A percentile compares a stretch with the other conserved stretches of the same genome.
Conservation (phyloP, 176 grass and related monocot species). For the Pontederia crassipes region DNA sequence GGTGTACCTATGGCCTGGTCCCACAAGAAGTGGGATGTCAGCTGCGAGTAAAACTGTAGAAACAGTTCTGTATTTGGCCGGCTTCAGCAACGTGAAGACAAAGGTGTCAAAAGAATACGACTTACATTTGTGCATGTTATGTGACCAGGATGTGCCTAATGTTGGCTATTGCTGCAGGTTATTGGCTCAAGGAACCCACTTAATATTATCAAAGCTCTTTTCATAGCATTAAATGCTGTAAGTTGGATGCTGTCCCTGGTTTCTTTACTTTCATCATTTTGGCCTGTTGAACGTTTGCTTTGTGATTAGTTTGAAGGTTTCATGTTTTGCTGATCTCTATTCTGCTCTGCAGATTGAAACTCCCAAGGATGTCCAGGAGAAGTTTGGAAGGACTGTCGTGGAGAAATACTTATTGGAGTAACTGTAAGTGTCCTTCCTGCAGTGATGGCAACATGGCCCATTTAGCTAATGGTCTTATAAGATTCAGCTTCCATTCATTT, state of each 20-base stretch:
- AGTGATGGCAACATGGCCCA: no score
- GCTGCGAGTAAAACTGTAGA: constrained; percentile 64
- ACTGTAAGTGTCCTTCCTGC: no score
- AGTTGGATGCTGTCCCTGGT: constrained; percentile 12
- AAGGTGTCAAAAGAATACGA: constrained; percentile 33
- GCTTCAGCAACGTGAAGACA: constrained; percentile 79
- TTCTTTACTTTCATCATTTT: not conserved
- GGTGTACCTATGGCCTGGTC: constrained; percentile 91
- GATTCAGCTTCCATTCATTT: no score
- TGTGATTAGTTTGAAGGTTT: not conserved
- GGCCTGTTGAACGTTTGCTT: not conserved
- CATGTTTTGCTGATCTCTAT: not conserved
- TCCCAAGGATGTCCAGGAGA: constrained; percentile 87
- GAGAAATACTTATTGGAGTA: constrained; percentile 67
- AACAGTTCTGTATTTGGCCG: constrained; percentile 70
- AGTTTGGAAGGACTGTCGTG: constrained; percentile 89
- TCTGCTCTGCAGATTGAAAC: constrained; percentile 61
- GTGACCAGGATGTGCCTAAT: not conserved
- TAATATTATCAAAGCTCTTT: constrained; percentile 86
- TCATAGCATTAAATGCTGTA: constrained; percentile 89
- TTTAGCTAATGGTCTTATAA: no score
- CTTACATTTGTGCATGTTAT: not conserved
- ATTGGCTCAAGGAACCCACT: constrained; percentile 96
- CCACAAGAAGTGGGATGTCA: constrained; percentile 54
- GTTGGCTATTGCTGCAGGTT: constrained; percentile 27